Evolutionary conservation across 2,329 filamentous ascomycete genomes (phyloP).

Genomic region (Fusarium neocosmosporiellum): DNA sequence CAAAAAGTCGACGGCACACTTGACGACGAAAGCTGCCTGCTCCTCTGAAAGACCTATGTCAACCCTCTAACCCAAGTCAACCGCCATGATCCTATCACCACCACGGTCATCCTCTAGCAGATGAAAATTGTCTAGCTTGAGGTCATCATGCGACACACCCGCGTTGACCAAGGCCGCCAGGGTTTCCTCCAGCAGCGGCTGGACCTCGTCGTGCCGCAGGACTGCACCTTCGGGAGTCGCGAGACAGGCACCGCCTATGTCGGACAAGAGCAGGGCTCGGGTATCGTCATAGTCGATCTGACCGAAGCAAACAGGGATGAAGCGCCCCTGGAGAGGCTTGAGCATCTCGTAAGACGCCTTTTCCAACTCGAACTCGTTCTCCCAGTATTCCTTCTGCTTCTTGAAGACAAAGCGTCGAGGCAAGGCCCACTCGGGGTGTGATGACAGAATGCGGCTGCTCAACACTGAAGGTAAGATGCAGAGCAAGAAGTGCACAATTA

Average conservation of each 20-base stretch:
- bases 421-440: neutral
- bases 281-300: neutral
- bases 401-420: neutral
- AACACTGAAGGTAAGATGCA: neutral
- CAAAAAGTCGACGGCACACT: neutral
- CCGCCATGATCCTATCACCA: neutral
- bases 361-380: neutral
- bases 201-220: neutral
- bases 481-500: neutral
- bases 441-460: neutral
- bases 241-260: neutral
- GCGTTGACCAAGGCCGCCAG: too few species aligned
- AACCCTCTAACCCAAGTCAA: neutral
- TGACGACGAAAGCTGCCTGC: neutral
- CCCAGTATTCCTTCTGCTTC: neutral
- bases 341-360: neutral
- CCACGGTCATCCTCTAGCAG: neutral
- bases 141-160: neutral
- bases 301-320: neutral
- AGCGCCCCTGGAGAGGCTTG: neutral
- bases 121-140: neutral
- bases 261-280: neutral
- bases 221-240: neutral
- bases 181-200: neutral
- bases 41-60: neutral